A percentile compares a stretch with the other conserved stretches of the same genome.
Evolutionary conservation across 1,284 basidiomycete species (phyloP).

Genomic region (Coriolopsis trogii): DNA sequence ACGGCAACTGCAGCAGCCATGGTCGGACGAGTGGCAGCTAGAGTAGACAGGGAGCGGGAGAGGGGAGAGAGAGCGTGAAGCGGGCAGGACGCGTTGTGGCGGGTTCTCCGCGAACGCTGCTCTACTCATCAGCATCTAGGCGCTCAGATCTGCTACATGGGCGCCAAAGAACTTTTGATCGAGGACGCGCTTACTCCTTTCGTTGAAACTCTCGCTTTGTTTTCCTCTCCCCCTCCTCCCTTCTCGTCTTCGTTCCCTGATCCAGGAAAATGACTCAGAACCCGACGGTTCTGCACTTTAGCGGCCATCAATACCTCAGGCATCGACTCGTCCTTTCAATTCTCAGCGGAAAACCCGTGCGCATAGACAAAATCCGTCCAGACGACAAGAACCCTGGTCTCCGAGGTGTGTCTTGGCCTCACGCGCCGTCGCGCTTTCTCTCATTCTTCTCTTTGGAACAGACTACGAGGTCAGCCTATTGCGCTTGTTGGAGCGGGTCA

Average conservation of each 20-base stretch:
- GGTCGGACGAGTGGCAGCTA: not conserved
- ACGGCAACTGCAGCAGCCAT: slow-evolving; percentile 35
- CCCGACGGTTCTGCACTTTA: slow-evolving; percentile 55
- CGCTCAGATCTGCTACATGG: slow-evolving; percentile 12
- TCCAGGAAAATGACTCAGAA: slow-evolving; percentile 44
- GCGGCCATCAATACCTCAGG: slow-evolving; percentile 84
- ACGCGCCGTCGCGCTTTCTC: not conserved
- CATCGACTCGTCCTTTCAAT: slow-evolving; percentile 88
- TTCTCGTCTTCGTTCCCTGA: not conserved
- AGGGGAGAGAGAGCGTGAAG: slow-evolving; percentile 2
- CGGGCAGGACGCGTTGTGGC: slow-evolving; percentile 12
- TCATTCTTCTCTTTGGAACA: slow-evolving; percentile 29
- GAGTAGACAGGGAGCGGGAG: not conserved
- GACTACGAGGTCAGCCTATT: slow-evolving; percentile 95
- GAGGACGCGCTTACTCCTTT: slow-evolving; percentile 3
- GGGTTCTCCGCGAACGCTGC: not conserved
- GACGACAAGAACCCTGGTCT: slow-evolving; percentile 95
- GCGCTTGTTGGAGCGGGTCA: slow-evolving; percentile 88
- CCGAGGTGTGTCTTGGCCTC: slow-evolving; percentile 53
- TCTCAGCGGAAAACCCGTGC: slow-evolving; percentile 85
- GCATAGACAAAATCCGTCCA: slow-evolving; percentile 88
- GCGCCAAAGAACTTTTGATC: slow-evolving; percentile 22
- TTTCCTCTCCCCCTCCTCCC: not conserved
- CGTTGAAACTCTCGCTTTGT: not conserved
- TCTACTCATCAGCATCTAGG: slow-evolving; percentile 17